Percentiles rank a stretch among this genome's conserved stretches.
Conservation (phyloP, 1,284 basidiomycete genomes). For the Pterulicium gracile region DNA sequence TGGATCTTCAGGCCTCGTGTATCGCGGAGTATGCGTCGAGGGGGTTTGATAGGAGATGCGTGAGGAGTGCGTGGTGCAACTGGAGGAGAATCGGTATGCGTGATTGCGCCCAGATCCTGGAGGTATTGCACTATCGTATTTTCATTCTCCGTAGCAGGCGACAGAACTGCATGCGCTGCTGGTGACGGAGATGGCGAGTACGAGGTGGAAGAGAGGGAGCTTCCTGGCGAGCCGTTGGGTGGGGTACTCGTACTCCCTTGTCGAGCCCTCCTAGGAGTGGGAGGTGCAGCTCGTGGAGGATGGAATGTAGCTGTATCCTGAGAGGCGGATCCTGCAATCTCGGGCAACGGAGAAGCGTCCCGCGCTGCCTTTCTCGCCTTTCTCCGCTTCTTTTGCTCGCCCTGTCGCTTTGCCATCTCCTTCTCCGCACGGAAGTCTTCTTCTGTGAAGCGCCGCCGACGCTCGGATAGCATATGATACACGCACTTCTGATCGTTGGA, state of each 20-base stretch:
- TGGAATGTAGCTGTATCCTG: conserved; percentile 17
- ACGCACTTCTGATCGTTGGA: conserved; percentile 91
- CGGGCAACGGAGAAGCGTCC: conserved; percentile 11
- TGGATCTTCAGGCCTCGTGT: not conserved
- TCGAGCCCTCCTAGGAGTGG: conserved; percentile 44
- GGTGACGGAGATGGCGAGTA: no score
- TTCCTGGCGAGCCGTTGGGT: conserved; percentile 4
- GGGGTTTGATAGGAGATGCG: no score
- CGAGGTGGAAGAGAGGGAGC: conserved; percentile 13
- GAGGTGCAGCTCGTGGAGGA: conserved; percentile 45
- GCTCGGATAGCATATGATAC: conserved; percentile 77
- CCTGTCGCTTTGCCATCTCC: conserved; percentile 20
- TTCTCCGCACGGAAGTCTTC: conserved; percentile 50
- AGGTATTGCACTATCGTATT: no score
- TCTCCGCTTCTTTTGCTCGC: conserved; percentile 8
- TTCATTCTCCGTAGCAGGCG: no score
- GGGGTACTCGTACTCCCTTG: conserved; percentile 13
- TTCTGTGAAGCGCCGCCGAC: conserved; percentile 59
- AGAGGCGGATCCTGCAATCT: not conserved
- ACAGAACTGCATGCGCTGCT: no score
- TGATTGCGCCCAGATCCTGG: no score
- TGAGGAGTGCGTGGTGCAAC: no score
- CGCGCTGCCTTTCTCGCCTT: conserved; percentile 10
- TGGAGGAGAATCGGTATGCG: no score
- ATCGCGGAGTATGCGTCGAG: not conserved